Percentiles rank a stretch among this genome's conserved stretches.
Conservation (phyloP, 1,284 basidiomycete species). For the Boletus calvinii region DNA sequence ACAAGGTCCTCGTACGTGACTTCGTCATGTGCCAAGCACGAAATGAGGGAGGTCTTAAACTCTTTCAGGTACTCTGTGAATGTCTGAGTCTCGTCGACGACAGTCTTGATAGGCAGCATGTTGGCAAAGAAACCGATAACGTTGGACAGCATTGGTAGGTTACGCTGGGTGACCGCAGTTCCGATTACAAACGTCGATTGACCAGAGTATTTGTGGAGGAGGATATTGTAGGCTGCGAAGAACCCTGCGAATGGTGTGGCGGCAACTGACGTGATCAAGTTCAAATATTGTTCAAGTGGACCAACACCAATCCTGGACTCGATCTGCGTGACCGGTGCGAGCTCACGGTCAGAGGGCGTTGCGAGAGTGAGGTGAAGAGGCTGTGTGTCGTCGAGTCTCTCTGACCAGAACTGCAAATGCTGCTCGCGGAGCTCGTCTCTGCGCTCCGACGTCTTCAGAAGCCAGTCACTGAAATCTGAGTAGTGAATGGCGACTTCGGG, state of each 20-base stretch:
- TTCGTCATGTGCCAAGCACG: conserved; percentile 24
- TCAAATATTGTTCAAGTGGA: conserved; percentile 22
- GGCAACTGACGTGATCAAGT: conserved; percentile 13
- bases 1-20: conserved; percentile 33
- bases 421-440: conserved; percentile 22
- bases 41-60: conserved; percentile 22
- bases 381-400: conserved; percentile 21
- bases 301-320: conserved; percentile 25
- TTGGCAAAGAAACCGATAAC: conserved; percentile 32
- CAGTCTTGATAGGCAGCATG: conserved; percentile 31
- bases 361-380: conserved; percentile 30
- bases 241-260: conserved; percentile 28
- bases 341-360: conserved; percentile 26
- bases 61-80: conserved; percentile 23
- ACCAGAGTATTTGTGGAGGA: conserved; percentile 30
- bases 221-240: conserved; percentile 30
- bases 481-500: conserved; percentile 28
- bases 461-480: conserved; percentile 31
- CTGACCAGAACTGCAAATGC: conserved; percentile 28
- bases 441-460: conserved; percentile 28
- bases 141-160: conserved; percentile 21
- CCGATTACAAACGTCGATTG: conserved; percentile 25
- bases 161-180: conserved; percentile 30
- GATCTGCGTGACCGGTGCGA: conserved; percentile 29
- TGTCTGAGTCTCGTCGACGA: conserved; percentile 19